phyloP scores from a whole-genome alignment of 1,284 basidiomycete species.

The Schizophyllum commune region DNA sequence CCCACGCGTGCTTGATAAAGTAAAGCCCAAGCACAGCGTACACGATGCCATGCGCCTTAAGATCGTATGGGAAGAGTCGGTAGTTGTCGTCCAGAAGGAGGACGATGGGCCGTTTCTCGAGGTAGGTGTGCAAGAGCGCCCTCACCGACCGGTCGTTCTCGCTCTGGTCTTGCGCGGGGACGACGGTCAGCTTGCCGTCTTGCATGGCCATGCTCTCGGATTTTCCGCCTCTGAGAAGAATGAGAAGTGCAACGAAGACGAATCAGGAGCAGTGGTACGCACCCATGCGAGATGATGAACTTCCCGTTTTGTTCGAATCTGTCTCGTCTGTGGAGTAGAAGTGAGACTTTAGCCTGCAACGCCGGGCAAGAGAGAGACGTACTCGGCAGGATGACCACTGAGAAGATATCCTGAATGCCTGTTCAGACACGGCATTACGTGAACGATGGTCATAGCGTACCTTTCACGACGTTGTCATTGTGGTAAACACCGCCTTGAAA shows the following conservation, averaged over 20 bases:
- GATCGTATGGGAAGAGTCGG: slow-evolving; percentile 59
- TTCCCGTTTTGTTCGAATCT: slow-evolving; percentile 52
- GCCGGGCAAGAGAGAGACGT: slow-evolving; percentile 12
- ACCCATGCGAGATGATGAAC: slow-evolving; percentile 76
- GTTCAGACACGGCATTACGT: background rate
- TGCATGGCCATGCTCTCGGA: slow-evolving; percentile 43
- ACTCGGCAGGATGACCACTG: slow-evolving; percentile 61
- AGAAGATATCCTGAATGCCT: slow-evolving; percentile 51
- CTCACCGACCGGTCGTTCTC: slow-evolving; percentile 62
- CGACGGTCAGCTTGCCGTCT: slow-evolving; percentile 28
- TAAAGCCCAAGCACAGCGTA: slow-evolving; percentile 73
- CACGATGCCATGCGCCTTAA: slow-evolving; percentile 39
- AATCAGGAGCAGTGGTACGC: background rate
- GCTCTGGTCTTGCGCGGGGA: slow-evolving; percentile 50
- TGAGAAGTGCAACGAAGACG: slow-evolving; percentile 4
- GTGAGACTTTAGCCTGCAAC: background rate
- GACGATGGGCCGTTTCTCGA: slow-evolving; percentile 45
- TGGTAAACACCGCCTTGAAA: slow-evolving; percentile 76
- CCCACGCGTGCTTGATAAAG: slow-evolving; percentile 63
- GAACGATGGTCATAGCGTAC: background rate
- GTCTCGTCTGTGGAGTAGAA: slow-evolving; percentile 46
- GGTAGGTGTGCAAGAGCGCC: slow-evolving; percentile 52
- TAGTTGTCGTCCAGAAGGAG: slow-evolving; percentile 70
- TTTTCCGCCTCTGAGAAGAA: slow-evolving; percentile 50
- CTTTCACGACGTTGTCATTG: slow-evolving; percentile 45